A percentile compares a stretch with the other conserved stretches of the same genome.
Conservation (phyloP, 495 filamentous ascomycete genomes). For the Hypomontagnella monticulosa region DNA sequence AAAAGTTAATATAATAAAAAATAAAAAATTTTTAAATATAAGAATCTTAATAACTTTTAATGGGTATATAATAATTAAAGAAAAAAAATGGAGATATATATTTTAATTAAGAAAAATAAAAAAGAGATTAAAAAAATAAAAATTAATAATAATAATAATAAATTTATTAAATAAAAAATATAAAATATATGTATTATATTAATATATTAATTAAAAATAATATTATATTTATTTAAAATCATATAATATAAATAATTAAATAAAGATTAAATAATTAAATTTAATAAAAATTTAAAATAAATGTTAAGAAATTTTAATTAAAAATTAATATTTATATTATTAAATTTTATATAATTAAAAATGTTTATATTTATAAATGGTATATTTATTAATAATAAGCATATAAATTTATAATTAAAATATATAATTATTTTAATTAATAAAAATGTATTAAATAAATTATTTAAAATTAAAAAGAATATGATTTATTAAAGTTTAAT, state of each 20-base stretch:
- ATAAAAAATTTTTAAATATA: not conserved
- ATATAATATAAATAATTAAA: not conserved
- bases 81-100: not conserved
- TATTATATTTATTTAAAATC: not conserved
- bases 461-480: not conserved
- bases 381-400: not conserved
- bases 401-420: not conserved
- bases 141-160: not conserved
- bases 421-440: not conserved
- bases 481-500: conserved; percentile 1
- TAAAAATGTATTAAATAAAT: not conserved
- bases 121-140: not conserved
- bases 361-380: not conserved
- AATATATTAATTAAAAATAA: not conserved
- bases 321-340: not conserved
- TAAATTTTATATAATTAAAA: not conserved
- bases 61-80: not conserved
- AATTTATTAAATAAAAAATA: not conserved
- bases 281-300: not conserved
- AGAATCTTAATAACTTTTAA: not conserved
- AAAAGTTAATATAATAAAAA: not conserved
- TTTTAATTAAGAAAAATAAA: not conserved
- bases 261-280: not conserved
- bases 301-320: not conserved
- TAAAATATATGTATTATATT: not conserved